phyloP scores from a whole-genome alignment of 1,284 basidiomycete species.

The Tilletia horrida region DNA sequence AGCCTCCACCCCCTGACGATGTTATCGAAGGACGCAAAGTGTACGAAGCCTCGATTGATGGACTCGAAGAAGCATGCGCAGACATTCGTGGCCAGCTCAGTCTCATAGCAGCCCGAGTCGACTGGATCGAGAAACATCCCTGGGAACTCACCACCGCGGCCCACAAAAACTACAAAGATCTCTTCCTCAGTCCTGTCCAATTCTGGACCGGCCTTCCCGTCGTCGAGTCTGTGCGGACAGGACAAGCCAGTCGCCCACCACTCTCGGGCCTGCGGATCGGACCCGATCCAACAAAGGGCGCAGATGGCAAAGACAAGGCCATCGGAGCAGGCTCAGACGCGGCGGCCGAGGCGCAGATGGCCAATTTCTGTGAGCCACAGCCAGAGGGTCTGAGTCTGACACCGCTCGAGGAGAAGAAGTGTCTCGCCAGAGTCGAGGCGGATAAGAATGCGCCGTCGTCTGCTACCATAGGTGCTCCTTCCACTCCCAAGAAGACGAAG shows the following conservation, averaged over 20 bases:
- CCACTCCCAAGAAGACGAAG: not conserved
- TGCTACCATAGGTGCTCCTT: too few relatives aligned
- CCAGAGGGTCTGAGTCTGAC: not conserved
- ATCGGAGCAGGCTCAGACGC: not conserved
- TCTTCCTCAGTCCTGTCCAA: slow-evolving; percentile 8
- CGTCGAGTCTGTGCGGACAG: slow-evolving; percentile 10
- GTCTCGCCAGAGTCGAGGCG: not conserved
- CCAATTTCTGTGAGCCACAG: slow-evolving; percentile 11
- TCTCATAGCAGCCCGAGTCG: slow-evolving; percentile 6
- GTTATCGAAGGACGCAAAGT: too few relatives aligned
- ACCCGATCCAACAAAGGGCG: not conserved
- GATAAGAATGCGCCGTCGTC: not conserved
- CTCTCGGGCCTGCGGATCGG: slow-evolving; percentile 10
- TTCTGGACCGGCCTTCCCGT: slow-evolving; percentile 14
- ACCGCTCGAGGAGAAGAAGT: not conserved
- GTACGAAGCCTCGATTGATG: slow-evolving; percentile 17
- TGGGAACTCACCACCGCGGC: not conserved
- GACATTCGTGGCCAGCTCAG: slow-evolving; percentile 10
- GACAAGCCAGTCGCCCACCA: not conserved
- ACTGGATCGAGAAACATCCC: not conserved
- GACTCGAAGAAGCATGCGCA: slow-evolving; percentile 6
- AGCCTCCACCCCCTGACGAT: not conserved
- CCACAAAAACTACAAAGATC: not conserved
- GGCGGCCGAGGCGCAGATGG: not conserved
- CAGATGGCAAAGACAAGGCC: not conserved